Evolutionary conservation across 345 rosid genomes (phyloP), one percentile per base, ranked within the genome.

Genomic region (Brassica cretica): DNA sequence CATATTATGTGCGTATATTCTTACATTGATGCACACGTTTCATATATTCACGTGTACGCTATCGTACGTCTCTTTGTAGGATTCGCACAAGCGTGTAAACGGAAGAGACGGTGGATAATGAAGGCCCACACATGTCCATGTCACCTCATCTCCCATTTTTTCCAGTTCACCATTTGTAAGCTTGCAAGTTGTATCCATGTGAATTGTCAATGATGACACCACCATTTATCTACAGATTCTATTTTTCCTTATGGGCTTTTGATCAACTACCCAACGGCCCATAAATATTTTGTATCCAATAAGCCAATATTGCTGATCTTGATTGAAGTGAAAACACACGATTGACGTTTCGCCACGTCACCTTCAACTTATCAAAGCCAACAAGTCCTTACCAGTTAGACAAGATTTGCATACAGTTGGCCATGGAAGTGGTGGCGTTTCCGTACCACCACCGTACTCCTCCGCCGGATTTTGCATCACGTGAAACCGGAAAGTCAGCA

Each of bases 391-490:
- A 14, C 61, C 27, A 37, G 11, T 53, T 8, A 0, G 32, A 2
- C 71, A 10, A 44, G 14, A 1, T 12, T 29, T 62, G 65, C n/a
- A 18, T 63, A 24, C 35, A 2, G 70, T 46, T 18, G 49, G 27
- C 79, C 59, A 80, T 80, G 83, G 83, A 75, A 75, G 76, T 75
- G 64, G 83, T 75, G 72, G 58, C 69, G 64, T 29, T 75, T 75
- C 80, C 80, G 63, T 65, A 46, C 69, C 8, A 59, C 64, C 76
- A 75, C 73, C 80, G 73, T 56, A 70, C 58, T 41, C 14, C 69
- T 11, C 69, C 35, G 37, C 64, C 73, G 69, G 15, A 5, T 29
- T 56, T 58, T 24, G 8, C 33, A 33, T 21, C 11, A 2, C 68
- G 8, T 0, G 5, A 29, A n/a, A 41, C 76, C 25, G 56, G 41